A percentile compares a stretch with the other conserved stretches of the same genome.
phyloP scores from a whole-genome alignment of 148 eudicot genomes.

The Nepenthes mirabilis region DNA sequence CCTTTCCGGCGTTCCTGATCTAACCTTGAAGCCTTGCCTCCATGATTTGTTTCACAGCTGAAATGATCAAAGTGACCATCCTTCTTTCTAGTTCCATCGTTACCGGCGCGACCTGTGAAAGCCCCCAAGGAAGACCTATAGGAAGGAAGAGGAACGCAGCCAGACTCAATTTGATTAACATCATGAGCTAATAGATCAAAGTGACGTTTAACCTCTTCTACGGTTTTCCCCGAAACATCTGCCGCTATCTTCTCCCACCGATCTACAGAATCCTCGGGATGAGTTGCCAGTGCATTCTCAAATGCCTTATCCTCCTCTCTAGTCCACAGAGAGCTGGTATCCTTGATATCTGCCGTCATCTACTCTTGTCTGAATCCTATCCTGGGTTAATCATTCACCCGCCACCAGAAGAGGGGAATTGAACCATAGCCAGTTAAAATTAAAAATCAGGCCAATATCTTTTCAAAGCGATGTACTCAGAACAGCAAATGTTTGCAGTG shows the following conservation, averaged over 20 bases:
- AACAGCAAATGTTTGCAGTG: too few relatives aligned
- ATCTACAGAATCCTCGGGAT: conserved; percentile 47
- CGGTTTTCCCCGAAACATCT: conserved; percentile 62
- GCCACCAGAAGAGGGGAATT: too few relatives aligned
- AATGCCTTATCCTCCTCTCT: conserved; percentile 82
- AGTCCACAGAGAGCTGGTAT: conserved; percentile 41
- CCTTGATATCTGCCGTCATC: conserved; percentile 46
- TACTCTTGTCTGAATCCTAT: background rate
- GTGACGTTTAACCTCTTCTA: conserved; percentile 66
- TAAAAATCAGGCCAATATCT: too few relatives aligned
- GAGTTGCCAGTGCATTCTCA: conserved; percentile 70
- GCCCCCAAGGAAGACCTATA: conserved; percentile 52
- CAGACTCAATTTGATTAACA: conserved; percentile 58
- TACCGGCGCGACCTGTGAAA: conserved; percentile 29
- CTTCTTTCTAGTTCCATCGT: conserved; percentile 45
- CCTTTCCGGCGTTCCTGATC: conserved; percentile 95
- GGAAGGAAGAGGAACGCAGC: conserved; percentile 60
- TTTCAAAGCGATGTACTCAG: too few relatives aligned
- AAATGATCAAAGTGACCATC: conserved; percentile 33
- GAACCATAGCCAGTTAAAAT: too few relatives aligned
- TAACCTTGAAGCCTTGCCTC: conserved; percentile 50
- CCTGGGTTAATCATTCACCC: too few relatives aligned
- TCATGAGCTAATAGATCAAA: conserved; percentile 68
- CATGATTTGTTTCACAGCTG: conserved; percentile 45
- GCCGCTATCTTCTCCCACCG: conserved; percentile 75